Base-by-base conservation (phyloP, 768 basidiomycete genomes). In the Leucosporidium scottii region DNA sequence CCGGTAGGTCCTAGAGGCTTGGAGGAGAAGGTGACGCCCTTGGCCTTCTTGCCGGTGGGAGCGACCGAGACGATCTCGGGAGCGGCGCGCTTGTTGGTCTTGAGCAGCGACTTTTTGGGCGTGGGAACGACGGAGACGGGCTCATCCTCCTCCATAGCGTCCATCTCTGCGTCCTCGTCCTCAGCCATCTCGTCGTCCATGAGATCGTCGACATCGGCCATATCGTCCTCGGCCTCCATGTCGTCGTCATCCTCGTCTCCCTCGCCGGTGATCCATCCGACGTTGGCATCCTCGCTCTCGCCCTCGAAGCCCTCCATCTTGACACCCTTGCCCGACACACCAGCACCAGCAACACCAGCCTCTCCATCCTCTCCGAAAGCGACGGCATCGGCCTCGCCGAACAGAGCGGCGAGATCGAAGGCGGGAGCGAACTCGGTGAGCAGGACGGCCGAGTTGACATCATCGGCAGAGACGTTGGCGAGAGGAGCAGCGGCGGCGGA, bases 341-440 rank as follows among this genome's bases (percentile, higher is more conserved):
- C 82, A 82, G 66, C 83, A 81, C 8, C 77, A 80, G 69, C 83
- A 76, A 78, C 82, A 17, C 77, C 78, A 5, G 76, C 75, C 3
- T 79, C 79, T 44, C 39, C 39, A 44, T 44, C 39, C 15, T 79
- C 81, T 50, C 81, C 84, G 67, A 90, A 90, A 13, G 89, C 90
- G n/a, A 86, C 88, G 17, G 85, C 85, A 75, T 92, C 92, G 0
- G 89, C 87, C 50, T 82, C 84, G 8, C 86, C 86, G 71, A 94
- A 93, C 7, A 97, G 78, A 0, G 87, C 93, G 17, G 85, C 90
- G 4, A 88, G 78, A 68, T 87, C 85, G 75, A 98, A 96, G 3
- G 91, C 88, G 66, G 87, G 85, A 15, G 86, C 85, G 55, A 81
- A 79, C 2, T 79, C 80, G 6, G 96, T 76, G 59, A 96, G 90